phyloP scores from a whole-genome alignment of 192 early-diverging fungal species.

The Backusella westeae region DNA sequence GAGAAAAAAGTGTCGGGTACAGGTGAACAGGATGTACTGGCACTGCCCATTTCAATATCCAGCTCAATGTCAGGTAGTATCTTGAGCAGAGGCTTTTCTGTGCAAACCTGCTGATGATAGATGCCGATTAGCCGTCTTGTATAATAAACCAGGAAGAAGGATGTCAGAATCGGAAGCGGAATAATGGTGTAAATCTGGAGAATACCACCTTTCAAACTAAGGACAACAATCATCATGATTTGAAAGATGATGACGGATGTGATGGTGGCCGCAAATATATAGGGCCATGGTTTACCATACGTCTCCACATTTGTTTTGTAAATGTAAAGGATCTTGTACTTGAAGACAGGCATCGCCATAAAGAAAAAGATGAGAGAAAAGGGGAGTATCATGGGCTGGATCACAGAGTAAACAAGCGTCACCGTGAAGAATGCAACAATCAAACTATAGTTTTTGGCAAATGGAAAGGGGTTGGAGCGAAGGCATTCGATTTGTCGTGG shows the following conservation, averaged over 20 bases:
- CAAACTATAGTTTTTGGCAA: slow-evolving; percentile 61
- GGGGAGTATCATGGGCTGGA: slow-evolving; percentile 65
- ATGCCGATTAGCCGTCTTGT: neutral
- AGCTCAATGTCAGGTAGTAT: neutral
- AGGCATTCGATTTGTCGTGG: slow-evolving; percentile 63
- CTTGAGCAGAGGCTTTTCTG: neutral
- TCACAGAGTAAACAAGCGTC: slow-evolving; percentile 66
- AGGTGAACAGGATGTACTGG: too few species aligned
- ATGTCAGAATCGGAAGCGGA: slow-evolving; percentile 49
- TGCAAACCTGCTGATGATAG: neutral
- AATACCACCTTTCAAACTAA: slow-evolving; percentile 46
- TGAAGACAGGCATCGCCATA: slow-evolving; percentile 63
- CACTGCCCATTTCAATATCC: neutral
- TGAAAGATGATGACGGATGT: slow-evolving; percentile 64
- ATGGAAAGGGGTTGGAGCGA: slow-evolving; percentile 49
- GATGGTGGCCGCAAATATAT: slow-evolving; percentile 60
- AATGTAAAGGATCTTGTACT: slow-evolving; percentile 73
- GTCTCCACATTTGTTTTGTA: slow-evolving; percentile 70
- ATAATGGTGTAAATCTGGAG: slow-evolving; percentile 47
- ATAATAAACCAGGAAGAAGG: neutral
- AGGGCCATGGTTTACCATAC: slow-evolving; percentile 70
- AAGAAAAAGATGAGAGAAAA: slow-evolving; percentile 65
- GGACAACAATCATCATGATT: slow-evolving; percentile 58
- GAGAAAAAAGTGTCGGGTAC: neutral
- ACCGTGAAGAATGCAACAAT: slow-evolving; percentile 69